Conservation (phyloP, 1,139 yeast genomes). For the Trichomonascaceae sp. region DNA sequence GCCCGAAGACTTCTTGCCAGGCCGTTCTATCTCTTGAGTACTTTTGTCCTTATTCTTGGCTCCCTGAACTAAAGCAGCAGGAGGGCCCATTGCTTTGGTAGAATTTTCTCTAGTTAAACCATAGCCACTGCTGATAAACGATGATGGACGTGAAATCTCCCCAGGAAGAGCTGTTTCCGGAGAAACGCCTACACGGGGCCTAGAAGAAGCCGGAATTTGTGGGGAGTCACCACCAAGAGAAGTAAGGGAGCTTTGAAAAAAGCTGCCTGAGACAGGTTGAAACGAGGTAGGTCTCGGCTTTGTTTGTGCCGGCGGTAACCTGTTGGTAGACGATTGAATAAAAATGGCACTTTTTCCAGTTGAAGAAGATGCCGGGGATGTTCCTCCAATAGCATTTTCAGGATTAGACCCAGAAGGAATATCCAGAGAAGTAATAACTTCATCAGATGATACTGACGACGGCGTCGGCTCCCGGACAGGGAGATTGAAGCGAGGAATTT, state of each 20-base stretch:
- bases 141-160: conserved; percentile 31
- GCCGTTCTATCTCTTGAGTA: background rate
- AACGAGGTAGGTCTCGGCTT: conserved; percentile 37
- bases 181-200: conserved; percentile 33
- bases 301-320: conserved; percentile 29
- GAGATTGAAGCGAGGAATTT: background rate
- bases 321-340: conserved; percentile 9
- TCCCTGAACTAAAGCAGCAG: conserved; percentile 2
- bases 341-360: conserved; percentile 6
- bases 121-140: conserved; percentile 14
- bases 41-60: conserved; percentile 2
- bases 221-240: conserved; percentile 7
- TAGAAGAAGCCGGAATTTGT: conserved; percentile 27
- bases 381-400: background rate
- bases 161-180: conserved; percentile 34
- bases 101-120: conserved; percentile 3
- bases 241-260: conserved; percentile 3
- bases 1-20: conserved; percentile 6
- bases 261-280: conserved; percentile 23
- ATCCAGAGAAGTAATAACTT: conserved; percentile 22
- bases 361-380: conserved; percentile 5
- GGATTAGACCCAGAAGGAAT: conserved; percentile 18
- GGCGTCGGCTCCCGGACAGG: background rate
- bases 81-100: conserved; percentile 1
- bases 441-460: conserved; percentile 17